These are phyloP conservation scores for Aspergillus brunneoviolaceus DNA, from an alignment of 2,329 filamentous ascomycete genomes.

Conservation along the genomic window DNA sequence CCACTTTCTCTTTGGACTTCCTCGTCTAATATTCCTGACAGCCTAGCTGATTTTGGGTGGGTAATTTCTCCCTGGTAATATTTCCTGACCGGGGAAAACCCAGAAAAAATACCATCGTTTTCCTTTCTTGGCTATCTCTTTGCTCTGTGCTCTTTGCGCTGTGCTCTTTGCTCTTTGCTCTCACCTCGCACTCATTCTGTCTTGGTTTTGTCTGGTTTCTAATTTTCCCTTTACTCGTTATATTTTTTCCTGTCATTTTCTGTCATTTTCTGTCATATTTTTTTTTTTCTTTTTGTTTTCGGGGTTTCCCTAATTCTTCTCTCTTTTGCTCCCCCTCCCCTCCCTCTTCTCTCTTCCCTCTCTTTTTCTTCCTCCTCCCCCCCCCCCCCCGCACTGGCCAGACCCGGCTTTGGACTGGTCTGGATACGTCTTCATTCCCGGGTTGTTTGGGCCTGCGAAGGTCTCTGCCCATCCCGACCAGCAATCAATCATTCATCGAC, in stretches of 20 bases:
- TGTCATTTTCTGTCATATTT: neutral
- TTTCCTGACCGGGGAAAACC: neutral
- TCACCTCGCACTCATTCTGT: neutral
- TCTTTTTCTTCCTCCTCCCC: neutral
- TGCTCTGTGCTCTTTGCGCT: neutral
- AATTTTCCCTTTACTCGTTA: neutral
- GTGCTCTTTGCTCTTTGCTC: slow-evolving; percentile 2
- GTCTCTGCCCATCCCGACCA: slow-evolving; percentile 8
- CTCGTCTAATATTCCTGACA: neutral
- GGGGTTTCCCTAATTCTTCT: neutral
- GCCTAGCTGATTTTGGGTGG: neutral
- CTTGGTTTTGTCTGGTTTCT: slow-evolving; percentile 7
- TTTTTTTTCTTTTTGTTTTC: slow-evolving; percentile 1
- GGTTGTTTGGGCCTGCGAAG: slow-evolving; percentile 10
- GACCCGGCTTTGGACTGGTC: slow-evolving; percentile 20
- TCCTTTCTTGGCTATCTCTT: neutral
- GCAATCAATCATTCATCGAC: slow-evolving; percentile 2
- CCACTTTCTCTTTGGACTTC: neutral
- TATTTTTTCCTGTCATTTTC: too few relatives aligned
- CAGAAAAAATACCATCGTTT: slow-evolving; percentile 4
- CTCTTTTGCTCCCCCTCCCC: slow-evolving; percentile 1
- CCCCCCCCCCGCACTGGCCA: slow-evolving; percentile 25
- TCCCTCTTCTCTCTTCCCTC: neutral
- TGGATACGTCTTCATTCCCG: slow-evolving; percentile 20
- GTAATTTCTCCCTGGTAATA: neutral